phyloP scores from a whole-genome alignment of 2,329 filamentous ascomycete genomes.

The Aplosporella prunicola region DNA sequence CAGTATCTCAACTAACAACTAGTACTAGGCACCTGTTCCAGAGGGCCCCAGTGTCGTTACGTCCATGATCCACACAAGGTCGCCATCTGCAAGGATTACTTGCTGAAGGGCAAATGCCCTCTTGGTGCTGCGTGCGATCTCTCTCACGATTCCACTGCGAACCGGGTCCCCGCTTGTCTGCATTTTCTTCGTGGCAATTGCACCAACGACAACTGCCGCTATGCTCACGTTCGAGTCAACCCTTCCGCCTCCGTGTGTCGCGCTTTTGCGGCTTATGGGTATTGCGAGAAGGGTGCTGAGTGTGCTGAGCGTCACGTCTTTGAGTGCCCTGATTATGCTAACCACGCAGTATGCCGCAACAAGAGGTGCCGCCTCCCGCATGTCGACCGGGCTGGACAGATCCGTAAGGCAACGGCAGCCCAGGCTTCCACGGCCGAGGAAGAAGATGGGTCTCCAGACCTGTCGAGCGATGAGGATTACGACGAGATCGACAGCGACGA shows the following conservation, averaged over 20 bases:
- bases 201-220: conserved; percentile 75
- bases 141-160: conserved; percentile 73
- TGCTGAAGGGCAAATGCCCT: conserved; percentile 69
- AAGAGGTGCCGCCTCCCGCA: conserved; percentile 79
- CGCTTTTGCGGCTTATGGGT: conserved; percentile 76
- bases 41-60: conserved; percentile 71
- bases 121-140: conserved; percentile 77
- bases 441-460: conserved; percentile 38
- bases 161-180: conserved; percentile 79
- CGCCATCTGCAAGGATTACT: conserved; percentile 79
- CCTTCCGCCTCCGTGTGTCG: conserved; percentile 72
- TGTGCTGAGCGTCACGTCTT: conserved; percentile 80
- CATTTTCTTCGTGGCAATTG: conserved; percentile 88
- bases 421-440: conserved; percentile 25
- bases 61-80: conserved; percentile 79
- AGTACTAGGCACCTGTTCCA: conserved; percentile 67
- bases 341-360: conserved; percentile 72
- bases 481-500: conserved; percentile 61
- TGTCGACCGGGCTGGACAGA: conserved; percentile 76
- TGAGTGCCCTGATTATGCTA: conserved; percentile 93
- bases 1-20: conserved; percentile 10
- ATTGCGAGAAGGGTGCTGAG: conserved; percentile 69
- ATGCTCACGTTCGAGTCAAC: conserved; percentile 73
- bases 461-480: conserved; percentile 70
- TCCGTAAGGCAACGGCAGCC: conserved; percentile 48